Conservation (phyloP, 1,284 basidiomycete species). For the Uromyces viciae-fabae region DNA sequence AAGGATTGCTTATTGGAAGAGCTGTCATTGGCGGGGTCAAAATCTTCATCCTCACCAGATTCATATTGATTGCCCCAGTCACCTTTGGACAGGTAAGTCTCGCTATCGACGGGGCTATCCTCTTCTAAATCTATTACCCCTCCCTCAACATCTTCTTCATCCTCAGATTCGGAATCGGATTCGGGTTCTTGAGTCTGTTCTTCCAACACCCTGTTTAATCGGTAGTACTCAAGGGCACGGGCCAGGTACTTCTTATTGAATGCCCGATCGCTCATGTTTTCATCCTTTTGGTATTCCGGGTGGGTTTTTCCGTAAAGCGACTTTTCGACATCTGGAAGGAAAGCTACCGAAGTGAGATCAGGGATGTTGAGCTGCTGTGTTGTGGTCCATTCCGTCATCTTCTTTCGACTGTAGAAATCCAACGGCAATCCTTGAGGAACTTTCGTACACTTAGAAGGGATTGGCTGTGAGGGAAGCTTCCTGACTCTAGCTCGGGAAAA, state of each 20-base stretch:
- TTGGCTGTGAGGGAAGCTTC: not conserved
- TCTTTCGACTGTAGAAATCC: slow-evolving; percentile 24
- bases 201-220: not conserved
- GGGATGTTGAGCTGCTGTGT: not conserved
- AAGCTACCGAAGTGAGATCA: not conserved
- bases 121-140: too few species aligned
- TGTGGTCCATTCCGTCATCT: not conserved
- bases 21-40: too few species aligned
- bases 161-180: not conserved
- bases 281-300: not conserved
- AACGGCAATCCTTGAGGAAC: slow-evolving; percentile 18
- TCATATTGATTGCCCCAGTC: slow-evolving; percentile 1
- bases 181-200: not conserved
- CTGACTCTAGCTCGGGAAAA: not conserved
- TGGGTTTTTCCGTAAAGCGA: not conserved
- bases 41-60: not conserved
- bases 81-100: not conserved
- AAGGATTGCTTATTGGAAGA: too few species aligned
- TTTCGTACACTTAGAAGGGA: not conserved
- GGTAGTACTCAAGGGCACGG: not conserved
- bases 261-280: not conserved
- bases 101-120: not conserved
- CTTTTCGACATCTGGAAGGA: not conserved
- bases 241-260: slow-evolving; percentile 15
- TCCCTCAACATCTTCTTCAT: not conserved